phyloP scores from a whole-genome alignment of 2,329 filamentous ascomycete species.

The Ascochyta viciae-villosae region DNA sequence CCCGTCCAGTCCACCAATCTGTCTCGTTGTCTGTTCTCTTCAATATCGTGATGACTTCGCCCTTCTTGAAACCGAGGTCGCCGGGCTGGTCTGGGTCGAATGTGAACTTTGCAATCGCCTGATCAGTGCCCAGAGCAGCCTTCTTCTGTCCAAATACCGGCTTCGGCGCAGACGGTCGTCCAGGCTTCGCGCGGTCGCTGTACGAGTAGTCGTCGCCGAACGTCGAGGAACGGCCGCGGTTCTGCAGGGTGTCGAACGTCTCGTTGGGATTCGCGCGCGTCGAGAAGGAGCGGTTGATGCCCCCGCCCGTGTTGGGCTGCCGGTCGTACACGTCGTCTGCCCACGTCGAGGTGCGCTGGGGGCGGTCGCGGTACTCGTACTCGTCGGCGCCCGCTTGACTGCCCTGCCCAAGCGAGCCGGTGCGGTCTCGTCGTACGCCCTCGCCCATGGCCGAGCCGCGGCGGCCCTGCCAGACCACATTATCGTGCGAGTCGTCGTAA shows the following conservation, averaged over 20 bases:
- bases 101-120: slow-evolving; percentile 89
- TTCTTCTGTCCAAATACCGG: slow-evolving; percentile 73
- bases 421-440: slow-evolving; percentile 62
- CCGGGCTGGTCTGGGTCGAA: slow-evolving; percentile 95
- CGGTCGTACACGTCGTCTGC: slow-evolving; percentile 77
- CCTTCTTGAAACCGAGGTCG: slow-evolving; percentile 95
- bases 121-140: slow-evolving; percentile 65
- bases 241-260: slow-evolving; percentile 57
- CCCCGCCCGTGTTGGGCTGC: slow-evolving; percentile 42
- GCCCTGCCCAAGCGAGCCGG: slow-evolving; percentile 42
- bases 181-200: slow-evolving; percentile 68
- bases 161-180: slow-evolving; percentile 85
- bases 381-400: slow-evolving; percentile 48
- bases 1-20: slow-evolving; percentile 97
- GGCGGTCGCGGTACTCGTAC: slow-evolving; percentile 62
- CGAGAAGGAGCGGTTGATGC: slow-evolving; percentile 59
- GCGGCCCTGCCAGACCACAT: slow-evolving; percentile 82
- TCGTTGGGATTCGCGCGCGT: slow-evolving; percentile 57
- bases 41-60: slow-evolving; percentile 90
- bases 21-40: slow-evolving; percentile 94
- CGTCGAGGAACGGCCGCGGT: slow-evolving; percentile 48
- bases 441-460: slow-evolving; percentile 75
- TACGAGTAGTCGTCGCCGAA: slow-evolving; percentile 61
- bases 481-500: slow-evolving; percentile 83
- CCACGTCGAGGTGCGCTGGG: slow-evolving; percentile 73